phyloP scores from a whole-genome alignment of 2,329 filamentous ascomycete genomes.

The Aspergillus pseudotamarii region DNA sequence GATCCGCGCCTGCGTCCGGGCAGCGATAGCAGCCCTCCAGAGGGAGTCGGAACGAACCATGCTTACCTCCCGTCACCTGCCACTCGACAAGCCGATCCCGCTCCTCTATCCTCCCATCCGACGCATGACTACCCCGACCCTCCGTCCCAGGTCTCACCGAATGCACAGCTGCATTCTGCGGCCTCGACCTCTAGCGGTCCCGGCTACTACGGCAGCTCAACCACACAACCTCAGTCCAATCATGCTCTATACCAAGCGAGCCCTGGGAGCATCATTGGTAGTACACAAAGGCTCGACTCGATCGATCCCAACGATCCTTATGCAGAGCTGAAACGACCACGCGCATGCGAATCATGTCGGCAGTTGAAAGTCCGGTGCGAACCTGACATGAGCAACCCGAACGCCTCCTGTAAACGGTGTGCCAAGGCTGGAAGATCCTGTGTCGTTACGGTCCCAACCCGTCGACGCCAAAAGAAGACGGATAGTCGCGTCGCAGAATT shows the following conservation, averaged over 20 bases:
- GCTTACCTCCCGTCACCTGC: conserved; percentile 14
- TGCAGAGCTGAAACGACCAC: conserved; percentile 64
- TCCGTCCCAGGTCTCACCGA: conserved; percentile 25
- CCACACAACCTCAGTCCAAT: conserved; percentile 11
- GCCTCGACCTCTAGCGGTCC: conserved; percentile 17
- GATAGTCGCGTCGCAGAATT: conserved; percentile 87
- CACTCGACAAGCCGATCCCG: conserved; percentile 11
- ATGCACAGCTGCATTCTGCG: conserved; percentile 16
- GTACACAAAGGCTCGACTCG: conserved; percentile 3
- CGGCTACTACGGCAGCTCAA: conserved; percentile 11
- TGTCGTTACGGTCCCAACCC: conserved; percentile 71
- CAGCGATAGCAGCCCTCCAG: conserved; percentile 19
- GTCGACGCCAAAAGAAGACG: conserved; percentile 89
- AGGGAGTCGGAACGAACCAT: conserved; percentile 12
- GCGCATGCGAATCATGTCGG: conserved; percentile 76
- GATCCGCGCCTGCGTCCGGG: conserved; percentile 35
- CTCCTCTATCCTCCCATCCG: conserved; percentile 10
- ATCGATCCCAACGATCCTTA: conserved; percentile 27
- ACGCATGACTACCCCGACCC: conserved; percentile 32
- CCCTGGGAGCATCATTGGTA: not conserved
- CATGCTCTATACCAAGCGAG: conserved; percentile 12
- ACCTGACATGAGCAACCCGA: conserved; percentile 64
- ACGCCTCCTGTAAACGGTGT: conserved; percentile 73
- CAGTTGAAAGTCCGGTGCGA: conserved; percentile 84
- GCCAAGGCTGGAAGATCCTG: conserved; percentile 78